phyloP scores from a whole-genome alignment of 176 grass and related monocot genomes.

The Bolboschoenus planiculmis region DNA sequence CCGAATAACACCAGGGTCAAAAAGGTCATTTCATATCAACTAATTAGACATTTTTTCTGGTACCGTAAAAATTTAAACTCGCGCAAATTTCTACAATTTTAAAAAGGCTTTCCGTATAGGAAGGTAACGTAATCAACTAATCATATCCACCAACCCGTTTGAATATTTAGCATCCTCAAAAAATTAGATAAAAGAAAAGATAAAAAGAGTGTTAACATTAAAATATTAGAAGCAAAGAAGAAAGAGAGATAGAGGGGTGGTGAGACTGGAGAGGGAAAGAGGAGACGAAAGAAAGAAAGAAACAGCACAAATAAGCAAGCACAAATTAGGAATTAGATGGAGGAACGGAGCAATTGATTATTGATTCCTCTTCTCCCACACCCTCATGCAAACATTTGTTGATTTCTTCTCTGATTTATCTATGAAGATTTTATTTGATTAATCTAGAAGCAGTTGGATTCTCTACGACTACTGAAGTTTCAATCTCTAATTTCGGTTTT shows the following conservation, averaged over 20 bases:
- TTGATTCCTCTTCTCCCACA: neutral
- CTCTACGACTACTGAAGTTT: slow-evolving; percentile 18
- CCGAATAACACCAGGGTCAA: neutral
- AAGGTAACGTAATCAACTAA: neutral
- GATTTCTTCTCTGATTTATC: neutral
- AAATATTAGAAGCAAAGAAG: slow-evolving; percentile 12
- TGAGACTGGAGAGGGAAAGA: neutral
- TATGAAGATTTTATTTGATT: neutral
- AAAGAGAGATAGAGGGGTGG: neutral
- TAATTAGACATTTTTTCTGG: neutral
- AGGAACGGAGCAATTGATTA: neutral
- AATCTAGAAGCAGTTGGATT: neutral
- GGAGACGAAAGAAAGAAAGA: neutral
- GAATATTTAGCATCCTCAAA: slow-evolving; percentile 1
- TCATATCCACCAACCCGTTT: slow-evolving; percentile 14
- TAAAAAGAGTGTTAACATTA: neutral
- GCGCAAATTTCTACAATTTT: neutral
- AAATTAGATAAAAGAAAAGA: neutral
- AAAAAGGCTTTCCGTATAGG: neutral
- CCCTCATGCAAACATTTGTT: neutral
- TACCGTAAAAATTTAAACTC: neutral
- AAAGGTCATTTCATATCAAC: neutral
- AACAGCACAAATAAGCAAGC: neutral
- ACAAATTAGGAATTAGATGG: neutral
- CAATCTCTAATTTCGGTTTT: neutral